phyloP scores from a whole-genome alignment of 768 basidiomycete species.

The Hericium coralloides region DNA sequence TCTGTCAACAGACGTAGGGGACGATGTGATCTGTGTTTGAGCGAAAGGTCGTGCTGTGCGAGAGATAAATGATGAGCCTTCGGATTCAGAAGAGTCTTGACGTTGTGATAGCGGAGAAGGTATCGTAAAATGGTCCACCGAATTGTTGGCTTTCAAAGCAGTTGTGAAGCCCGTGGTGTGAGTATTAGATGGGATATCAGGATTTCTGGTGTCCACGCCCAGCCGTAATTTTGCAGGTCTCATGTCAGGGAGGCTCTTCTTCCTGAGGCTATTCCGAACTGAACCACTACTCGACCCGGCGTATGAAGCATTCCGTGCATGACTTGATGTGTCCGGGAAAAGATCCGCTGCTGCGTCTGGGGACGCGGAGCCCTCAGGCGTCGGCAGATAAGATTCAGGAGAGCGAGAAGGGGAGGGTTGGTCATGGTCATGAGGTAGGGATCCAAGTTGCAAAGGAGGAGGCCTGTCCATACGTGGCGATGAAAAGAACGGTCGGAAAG shows the following conservation, averaged over 20 bases:
- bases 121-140: slow-evolving; percentile 16
- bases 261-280: slow-evolving; percentile 35
- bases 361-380: slow-evolving; percentile 45
- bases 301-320: slow-evolving; percentile 44
- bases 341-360: slow-evolving; percentile 24
- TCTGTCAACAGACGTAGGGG: slow-evolving; percentile 32
- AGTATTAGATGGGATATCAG: slow-evolving; percentile 15
- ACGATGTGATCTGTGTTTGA: slow-evolving; percentile 25
- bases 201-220: slow-evolving; percentile 15
- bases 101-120: slow-evolving; percentile 32
- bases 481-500: not conserved
- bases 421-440: slow-evolving; percentile 26
- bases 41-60: slow-evolving; percentile 18
- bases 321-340: slow-evolving; percentile 17
- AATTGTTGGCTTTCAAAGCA: slow-evolving; percentile 1
- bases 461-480: slow-evolving; percentile 29
- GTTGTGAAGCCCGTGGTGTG: slow-evolving; percentile 5
- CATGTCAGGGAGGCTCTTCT: slow-evolving; percentile 86
- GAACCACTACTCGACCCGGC: slow-evolving; percentile 29
- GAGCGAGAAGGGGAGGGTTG: slow-evolving; percentile 34
- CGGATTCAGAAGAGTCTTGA: slow-evolving; percentile 40
- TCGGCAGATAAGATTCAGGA: slow-evolving; percentile 46
- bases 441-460: slow-evolving; percentile 42
- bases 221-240: slow-evolving; percentile 41
- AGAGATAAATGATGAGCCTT: slow-evolving; percentile 15